Evolutionary conservation across 2,329 filamentous ascomycete species (phyloP), one percentile per base, ranked within the genome.

Genomic region (Pestalotiopsis sp.): DNA sequence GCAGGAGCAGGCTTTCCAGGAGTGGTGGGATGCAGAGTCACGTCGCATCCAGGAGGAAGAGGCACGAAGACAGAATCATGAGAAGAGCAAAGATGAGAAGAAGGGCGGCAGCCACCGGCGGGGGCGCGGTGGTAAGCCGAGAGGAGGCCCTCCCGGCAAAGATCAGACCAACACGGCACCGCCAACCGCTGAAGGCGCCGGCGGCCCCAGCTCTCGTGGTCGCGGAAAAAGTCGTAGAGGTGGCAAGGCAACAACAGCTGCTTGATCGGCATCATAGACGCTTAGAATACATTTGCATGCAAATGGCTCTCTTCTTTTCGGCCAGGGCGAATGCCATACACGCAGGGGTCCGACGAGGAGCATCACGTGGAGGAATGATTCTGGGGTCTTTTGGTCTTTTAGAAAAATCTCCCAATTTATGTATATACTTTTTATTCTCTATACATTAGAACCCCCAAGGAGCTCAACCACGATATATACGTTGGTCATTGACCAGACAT

Each of bases 11-110:
- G 94, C 94, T 64, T 99, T 99, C 77, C 93, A 98, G 77, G 91
- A 97, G 77, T 97, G 94, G 94, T 97, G 94, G 94, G 93, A 97
- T 72, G 90, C 92, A 70, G 94, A 97, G 78, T 94, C 91, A 73
- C 86, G 86, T 68, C 85, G 92, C 35, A 88, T 91, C 48, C 90
- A 91, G 71, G 88, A 91, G 71, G 89, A 89, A 69, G 86, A 88
- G 69, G 83, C 84, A 3, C 75, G 80, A 58, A 78, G 81, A 63
- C 75, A 78, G 26, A 75, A 75, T 40, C 79, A 78, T 68, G 79
- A 81, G 58, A 81, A 85, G 72, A 83, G 82, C 13, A 81, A 82
- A 66, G 81, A 78, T 66, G 79, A 78, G 73, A 76, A 67, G 73
- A 78, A 73, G 65, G 71, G 73, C 14, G 62, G 60, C 7, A 52